Conservation (phyloP, 140 eudicot species). For the Oenanthe javanica region DNA sequence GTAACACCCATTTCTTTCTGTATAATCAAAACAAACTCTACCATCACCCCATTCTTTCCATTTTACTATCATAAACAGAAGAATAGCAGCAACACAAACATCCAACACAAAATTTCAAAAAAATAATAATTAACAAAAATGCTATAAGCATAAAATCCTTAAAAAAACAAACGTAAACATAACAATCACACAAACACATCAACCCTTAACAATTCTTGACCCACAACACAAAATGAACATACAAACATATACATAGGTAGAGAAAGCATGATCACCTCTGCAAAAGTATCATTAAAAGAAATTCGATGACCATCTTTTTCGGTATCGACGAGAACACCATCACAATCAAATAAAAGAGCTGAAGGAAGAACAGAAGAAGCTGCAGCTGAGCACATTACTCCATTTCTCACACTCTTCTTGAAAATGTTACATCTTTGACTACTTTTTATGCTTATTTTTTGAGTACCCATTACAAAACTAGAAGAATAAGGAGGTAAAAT, state of each 20-base stretch:
- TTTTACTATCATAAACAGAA: no score
- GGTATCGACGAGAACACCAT: slow-evolving; percentile 95
- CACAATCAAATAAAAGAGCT: slow-evolving; percentile 87
- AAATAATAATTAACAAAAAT: not conserved
- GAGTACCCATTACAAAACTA: slow-evolving; percentile 6
- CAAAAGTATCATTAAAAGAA: slow-evolving; percentile 87
- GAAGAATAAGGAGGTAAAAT: not conserved
- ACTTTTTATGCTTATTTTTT: not conserved
- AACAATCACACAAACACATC: not conserved
- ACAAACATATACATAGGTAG: not conserved
- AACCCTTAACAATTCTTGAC: not conserved
- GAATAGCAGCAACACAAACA: not conserved
- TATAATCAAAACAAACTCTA: slow-evolving; percentile 17
- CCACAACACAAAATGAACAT: not conserved
- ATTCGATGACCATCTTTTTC: slow-evolving; percentile 97
- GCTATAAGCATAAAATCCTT: no score
- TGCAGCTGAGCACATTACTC: slow-evolving; percentile 33
- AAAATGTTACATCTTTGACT: not conserved
- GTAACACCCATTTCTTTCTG: slow-evolving; percentile 88
- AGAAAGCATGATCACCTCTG: slow-evolving; percentile 34
- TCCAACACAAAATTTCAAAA: not conserved
- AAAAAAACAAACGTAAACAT: not conserved
- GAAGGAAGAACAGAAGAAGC: slow-evolving; percentile 55
- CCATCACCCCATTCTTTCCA: not conserved
- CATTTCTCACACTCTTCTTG: not conserved